Base-by-base conservation (phyloP, 192 early-diverging fungal species). In the Nowakowskiella sp. region DNA sequence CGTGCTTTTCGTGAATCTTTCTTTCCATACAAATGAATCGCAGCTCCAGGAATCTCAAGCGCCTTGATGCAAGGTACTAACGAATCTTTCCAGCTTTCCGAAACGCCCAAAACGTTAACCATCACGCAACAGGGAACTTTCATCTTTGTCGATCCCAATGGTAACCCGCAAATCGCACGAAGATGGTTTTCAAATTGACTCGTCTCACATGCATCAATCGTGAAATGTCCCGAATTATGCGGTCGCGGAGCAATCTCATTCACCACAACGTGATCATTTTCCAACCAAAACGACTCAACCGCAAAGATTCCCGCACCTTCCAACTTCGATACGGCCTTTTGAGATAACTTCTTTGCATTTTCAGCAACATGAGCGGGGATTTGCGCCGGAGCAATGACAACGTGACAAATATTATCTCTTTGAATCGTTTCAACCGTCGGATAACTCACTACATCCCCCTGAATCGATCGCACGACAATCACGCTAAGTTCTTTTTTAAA, bases 171-270 rank as follows among this genome's bases (percentile, higher is more conserved):
- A 30, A 99, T 88, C 25, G 88, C 88, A 24, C 94, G 87, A 51
- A 99, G 63, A 60, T 90, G 82, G 47, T 90, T 86, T 60, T 99
- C 96, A 62, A 87, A 99, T 70, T 99, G 96, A 27, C 92, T 95
- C 7, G 96, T 99, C 59, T 88, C 71, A 64, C 91, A 97, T 0
- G 94, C 92, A 58, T 99, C 96, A 57, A 90, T 94, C 6, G 96
- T 97, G 64, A 96, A 97, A 64, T 99, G 96, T 61, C 96, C 96
- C 48, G 92, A 95, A 71, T 99, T 99, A 73, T 99, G 96, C 22
- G 96, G 94, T 5, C 96, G 85, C 31, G 96, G 96, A 9, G 96
- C 96, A 58, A 99, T 94, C 70, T 99, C 96, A 66, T 99, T 99
- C 58, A 99, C 70, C 19, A 90, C 64, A 46, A 99, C 83, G 3